phyloP scores from a whole-genome alignment of 306 rosid species.

The Mucuna pruriens region DNA sequence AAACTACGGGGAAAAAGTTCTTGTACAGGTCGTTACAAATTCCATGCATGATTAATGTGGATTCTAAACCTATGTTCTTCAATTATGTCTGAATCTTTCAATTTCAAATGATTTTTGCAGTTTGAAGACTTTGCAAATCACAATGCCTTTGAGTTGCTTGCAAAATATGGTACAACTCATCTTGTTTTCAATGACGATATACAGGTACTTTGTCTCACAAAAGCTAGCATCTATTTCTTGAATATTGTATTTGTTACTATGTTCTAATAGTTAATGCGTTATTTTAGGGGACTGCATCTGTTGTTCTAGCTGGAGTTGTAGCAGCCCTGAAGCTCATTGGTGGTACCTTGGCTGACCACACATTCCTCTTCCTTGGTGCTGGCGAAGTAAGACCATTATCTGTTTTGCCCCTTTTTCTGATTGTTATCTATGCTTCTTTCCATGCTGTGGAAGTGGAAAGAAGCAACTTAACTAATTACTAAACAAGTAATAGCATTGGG shows the following conservation, averaged over 20 bases:
- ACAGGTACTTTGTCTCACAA: conserved; percentile 57
- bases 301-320: conserved; percentile 92
- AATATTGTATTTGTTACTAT: not conserved
- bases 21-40: conserved; percentile 75
- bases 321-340: conserved; percentile 83
- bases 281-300: conserved; percentile 91
- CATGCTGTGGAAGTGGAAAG: not conserved
- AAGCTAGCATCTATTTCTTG: conserved; percentile 4
- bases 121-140: conserved; percentile 99
- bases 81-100: conserved; percentile 36
- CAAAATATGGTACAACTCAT: conserved; percentile 79
- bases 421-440: conserved; percentile 6
- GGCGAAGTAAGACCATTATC: conserved; percentile 63
- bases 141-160: conserved; percentile 95
- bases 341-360: conserved; percentile 79
- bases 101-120: conserved; percentile 55
- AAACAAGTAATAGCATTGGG: not conserved
- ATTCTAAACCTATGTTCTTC: conserved; percentile 8
- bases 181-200: conserved; percentile 97
- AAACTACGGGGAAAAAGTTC: conserved; percentile 94
- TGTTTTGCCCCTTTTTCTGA: not conserved
- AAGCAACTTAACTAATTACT: not conserved
- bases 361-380: conserved; percentile 95
- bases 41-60: conserved; percentile 26
- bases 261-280: conserved; percentile 21